These are phyloP conservation scores for Sarocladium kiliense DNA, from an alignment of 2,329 filamentous ascomycete genomes.

Conservation along the genomic window DNA sequence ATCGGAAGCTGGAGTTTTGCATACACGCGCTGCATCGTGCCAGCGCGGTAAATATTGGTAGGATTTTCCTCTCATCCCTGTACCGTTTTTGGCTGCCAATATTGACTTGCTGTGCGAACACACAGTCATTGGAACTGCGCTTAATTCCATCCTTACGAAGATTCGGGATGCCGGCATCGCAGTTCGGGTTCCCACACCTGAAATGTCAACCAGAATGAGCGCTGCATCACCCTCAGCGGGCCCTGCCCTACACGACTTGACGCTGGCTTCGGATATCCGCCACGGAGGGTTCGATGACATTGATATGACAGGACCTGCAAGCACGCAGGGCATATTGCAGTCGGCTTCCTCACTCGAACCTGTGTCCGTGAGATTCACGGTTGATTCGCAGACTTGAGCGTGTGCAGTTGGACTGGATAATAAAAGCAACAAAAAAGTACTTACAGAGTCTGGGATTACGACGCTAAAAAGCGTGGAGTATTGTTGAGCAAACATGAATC, in stretches of 20 bases:
- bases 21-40: constrained; percentile 47
- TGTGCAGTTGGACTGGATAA: background rate
- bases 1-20: constrained; percentile 50
- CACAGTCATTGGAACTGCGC: constrained; percentile 46
- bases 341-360: constrained; percentile 19
- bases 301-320: constrained; percentile 14
- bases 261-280: constrained; percentile 7
- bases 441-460: too few relatives aligned
- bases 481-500: background rate
- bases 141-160: constrained; percentile 39
- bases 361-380: constrained; percentile 15
- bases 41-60: constrained; percentile 48
- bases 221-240: background rate
- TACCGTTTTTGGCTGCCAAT: too few relatives aligned
- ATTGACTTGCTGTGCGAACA: too few relatives aligned
- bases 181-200: background rate
- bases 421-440: too few relatives aligned
- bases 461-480: background rate
- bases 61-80: constrained; percentile 11
- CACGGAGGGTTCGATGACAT: constrained; percentile 13
- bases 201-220: background rate
- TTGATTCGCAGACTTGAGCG: constrained; percentile 12
- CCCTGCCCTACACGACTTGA: constrained; percentile 4
- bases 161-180: constrained; percentile 11
- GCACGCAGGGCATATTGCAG: constrained; percentile 17